phyloP scores from a whole-genome alignment of 1,284 basidiomycete genomes.

The Quambalaria eucalypti region DNA sequence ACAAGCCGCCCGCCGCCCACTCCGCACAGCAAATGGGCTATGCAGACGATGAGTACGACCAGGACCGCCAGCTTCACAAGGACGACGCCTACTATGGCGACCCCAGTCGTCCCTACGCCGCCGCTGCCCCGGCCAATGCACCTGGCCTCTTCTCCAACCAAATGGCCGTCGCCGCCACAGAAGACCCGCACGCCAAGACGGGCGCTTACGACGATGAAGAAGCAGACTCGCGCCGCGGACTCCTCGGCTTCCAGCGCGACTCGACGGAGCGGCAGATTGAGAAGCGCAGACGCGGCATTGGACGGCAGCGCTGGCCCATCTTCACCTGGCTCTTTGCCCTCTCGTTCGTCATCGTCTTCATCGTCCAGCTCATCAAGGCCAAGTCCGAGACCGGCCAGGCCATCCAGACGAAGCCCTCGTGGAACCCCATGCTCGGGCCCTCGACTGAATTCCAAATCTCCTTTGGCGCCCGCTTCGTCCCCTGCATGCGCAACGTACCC shows the following conservation, averaged over 20 bases:
- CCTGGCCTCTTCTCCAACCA: neutral
- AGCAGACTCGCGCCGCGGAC: slow-evolving; percentile 9
- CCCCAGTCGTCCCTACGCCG: neutral
- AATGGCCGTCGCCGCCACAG: neutral
- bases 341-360: slow-evolving; percentile 56
- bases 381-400: slow-evolving; percentile 39
- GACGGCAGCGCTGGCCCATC: slow-evolving; percentile 69
- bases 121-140: neutral
- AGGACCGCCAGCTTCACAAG: slow-evolving; percentile 18
- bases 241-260: slow-evolving; percentile 14
- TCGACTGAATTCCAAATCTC: slow-evolving; percentile 74
- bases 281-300: slow-evolving; percentile 61
- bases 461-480: slow-evolving; percentile 78
- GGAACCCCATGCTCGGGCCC: slow-evolving; percentile 89
- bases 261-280: slow-evolving; percentile 39
- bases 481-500: slow-evolving; percentile 64
- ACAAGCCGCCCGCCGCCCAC: slow-evolving; percentile 23
- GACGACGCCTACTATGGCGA: slow-evolving; percentile 12
- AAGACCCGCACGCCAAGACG: neutral
- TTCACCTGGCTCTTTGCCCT: slow-evolving; percentile 51
- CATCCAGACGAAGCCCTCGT: slow-evolving; percentile 55
- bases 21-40: slow-evolving; percentile 30
- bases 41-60: slow-evolving; percentile 41
- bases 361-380: slow-evolving; percentile 41
- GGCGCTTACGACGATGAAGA: slow-evolving; percentile 1